phyloP scores from a whole-genome alignment of 1,139 yeast genomes.

The Diutina pseudorugosa region DNA sequence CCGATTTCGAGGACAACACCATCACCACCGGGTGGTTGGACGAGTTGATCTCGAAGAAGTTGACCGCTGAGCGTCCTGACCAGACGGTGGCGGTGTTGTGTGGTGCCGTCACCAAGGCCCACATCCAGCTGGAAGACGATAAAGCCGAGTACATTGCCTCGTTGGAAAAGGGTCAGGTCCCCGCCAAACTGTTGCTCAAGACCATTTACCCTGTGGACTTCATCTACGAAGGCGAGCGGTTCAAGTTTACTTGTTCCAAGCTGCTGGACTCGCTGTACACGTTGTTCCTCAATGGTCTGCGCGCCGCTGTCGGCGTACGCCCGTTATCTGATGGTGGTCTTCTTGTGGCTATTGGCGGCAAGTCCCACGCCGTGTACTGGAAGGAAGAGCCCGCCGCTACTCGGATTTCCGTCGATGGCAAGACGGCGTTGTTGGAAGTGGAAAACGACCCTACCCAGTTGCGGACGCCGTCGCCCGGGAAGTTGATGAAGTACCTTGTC shows the following conservation, averaged over 20 bases:
- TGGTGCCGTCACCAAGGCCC: constrained; percentile 96
- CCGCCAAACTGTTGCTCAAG: constrained; percentile 64
- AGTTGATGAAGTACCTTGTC: constrained; percentile 82
- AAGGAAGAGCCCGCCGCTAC: constrained; percentile 95
- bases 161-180: constrained; percentile 92
- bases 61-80: constrained; percentile 96
- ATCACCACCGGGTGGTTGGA: constrained; percentile 98
- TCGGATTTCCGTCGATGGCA: constrained; percentile 89
- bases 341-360: constrained; percentile 78
- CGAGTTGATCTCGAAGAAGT: constrained; percentile 81
- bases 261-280: constrained; percentile 79
- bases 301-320: constrained; percentile 78
- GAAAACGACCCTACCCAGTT: constrained; percentile 98
- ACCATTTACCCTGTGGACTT: constrained; percentile 89
- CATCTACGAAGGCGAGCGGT: constrained; percentile 86
- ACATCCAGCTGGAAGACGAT: constrained; percentile 64
- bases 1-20: constrained; percentile 90
- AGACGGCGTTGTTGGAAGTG: constrained; percentile 83
- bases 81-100: constrained; percentile 81
- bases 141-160: constrained; percentile 56
- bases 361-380: constrained; percentile 92
- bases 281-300: constrained; percentile 85
- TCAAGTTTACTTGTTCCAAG: constrained; percentile 90
- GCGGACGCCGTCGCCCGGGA: constrained; percentile 98
- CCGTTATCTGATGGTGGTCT: constrained; percentile 90